A percentile compares a stretch with the other conserved stretches of the same genome.
Conservation (phyloP, 768 basidiomycete genomes). For the Hygrocybe punicea region DNA sequence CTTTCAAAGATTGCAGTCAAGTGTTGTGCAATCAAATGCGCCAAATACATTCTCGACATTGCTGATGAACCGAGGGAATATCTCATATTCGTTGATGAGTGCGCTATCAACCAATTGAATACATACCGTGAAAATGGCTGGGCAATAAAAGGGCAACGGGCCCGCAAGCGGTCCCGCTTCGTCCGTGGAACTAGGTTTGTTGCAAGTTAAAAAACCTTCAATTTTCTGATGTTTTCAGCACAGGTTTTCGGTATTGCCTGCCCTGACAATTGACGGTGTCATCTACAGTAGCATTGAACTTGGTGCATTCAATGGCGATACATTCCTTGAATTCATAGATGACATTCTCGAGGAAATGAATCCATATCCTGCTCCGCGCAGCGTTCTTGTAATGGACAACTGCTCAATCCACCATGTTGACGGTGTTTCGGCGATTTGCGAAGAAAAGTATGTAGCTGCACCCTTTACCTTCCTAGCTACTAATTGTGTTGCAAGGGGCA, state of each 20-base stretch:
- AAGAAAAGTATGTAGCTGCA: not conserved
- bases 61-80: not conserved
- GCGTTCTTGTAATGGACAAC: no score
- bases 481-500: not conserved
- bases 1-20: not conserved
- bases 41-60: not conserved
- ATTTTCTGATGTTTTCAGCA: no score
- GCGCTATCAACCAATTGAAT: not conserved
- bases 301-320: no score
- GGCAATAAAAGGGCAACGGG: not conserved
- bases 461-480: not conserved
- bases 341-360: no score
- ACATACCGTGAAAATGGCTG: no score
- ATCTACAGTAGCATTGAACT: no score
- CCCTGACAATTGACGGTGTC: no score
- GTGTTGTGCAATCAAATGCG: not conserved
- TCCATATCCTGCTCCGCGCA: no score
- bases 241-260: no score
- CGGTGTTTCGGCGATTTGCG: no score
- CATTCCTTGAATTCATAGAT: no score
- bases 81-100: not conserved
- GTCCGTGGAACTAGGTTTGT: not conserved
- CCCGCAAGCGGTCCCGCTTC: not conserved
- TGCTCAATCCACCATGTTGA: no score
- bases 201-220: not conserved